Base-by-base conservation (phyloP, 2,329 filamentous ascomycete species). In the Sclerotinia minor region DNA sequence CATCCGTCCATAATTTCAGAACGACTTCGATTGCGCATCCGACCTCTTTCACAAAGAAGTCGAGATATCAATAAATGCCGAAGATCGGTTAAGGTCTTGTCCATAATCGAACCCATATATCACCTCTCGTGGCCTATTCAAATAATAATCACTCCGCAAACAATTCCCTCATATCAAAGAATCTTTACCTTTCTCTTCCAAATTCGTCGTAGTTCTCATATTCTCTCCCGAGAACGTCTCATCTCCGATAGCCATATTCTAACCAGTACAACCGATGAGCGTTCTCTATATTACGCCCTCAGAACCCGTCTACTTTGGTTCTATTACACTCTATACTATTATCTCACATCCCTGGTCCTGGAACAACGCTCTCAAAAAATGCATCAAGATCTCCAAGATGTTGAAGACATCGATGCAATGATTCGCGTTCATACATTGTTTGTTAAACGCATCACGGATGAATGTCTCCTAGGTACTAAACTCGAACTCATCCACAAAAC, bases 321-420 rank as follows among this genome's bases (percentile, higher is more conserved):
- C 78, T 85, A 86, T 71, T 89, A 89, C 71, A 87, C 85, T 0
- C 74, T 97, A 1, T 89, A 92, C 73, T 88, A 88, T 11, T 95
- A 97, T 75, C 80, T 96, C 5, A 89, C 88, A 4, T 89, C 87
- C 21, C 83, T 92, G 2, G 90, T 94, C 1, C 82, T 96, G 0
- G 84, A 83, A 0, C 85, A 87, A 0, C 83, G 87, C 29, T 85
- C 83, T 2, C 75, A 78, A 2, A 80, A 82, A 41, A 84, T 97
- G 80, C 80, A 80, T 7, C 76, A 78, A 2, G 80, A 83, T 0
- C 83, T 97, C 64, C 78, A 79, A 19, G 79, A 80, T 7, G 87
- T 92, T 0, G 82, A 84, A 35, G 92, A 94, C 72, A 87, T 97
- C 13, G 92, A 97, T 75, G 85, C 85, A 35, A 96, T 97, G 91